Conservation (phyloP, 495 filamentous ascomycete species). For the Aspergillus homomorphus region DNA sequence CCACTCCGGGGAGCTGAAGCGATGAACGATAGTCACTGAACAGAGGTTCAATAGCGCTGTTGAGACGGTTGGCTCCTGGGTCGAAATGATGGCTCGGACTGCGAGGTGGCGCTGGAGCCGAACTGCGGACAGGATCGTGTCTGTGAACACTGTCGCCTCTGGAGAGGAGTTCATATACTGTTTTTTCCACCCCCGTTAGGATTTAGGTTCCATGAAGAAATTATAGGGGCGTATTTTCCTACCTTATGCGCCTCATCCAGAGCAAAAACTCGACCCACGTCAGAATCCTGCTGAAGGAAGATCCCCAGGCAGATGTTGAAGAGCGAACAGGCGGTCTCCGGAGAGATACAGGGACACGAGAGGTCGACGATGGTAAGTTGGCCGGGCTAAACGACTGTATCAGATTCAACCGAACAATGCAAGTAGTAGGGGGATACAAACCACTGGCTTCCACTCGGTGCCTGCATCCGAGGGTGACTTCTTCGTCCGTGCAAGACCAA, state of each 20-base stretch:
- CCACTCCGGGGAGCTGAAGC: slow-evolving; percentile 72
- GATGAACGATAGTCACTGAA: slow-evolving; percentile 70
- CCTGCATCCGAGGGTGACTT: too few relatives aligned
- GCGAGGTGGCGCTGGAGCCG: slow-evolving; percentile 69
- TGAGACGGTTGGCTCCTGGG: slow-evolving; percentile 77
- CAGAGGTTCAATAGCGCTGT: slow-evolving; percentile 66
- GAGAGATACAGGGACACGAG: slow-evolving; percentile 66
- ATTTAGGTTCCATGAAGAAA: not conserved
- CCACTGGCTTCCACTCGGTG: slow-evolving; percentile 12
- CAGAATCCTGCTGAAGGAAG: slow-evolving; percentile 59
- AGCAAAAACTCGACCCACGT: too few relatives aligned
- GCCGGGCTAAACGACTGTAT: too few relatives aligned
- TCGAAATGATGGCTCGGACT: slow-evolving; percentile 65
- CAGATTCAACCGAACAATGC: too few relatives aligned
- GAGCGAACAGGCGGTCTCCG: slow-evolving; percentile 61
- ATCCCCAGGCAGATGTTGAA: slow-evolving; percentile 66
- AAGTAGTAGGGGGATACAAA: too few relatives aligned
- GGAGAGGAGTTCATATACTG: slow-evolving; percentile 49
- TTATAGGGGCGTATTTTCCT: not conserved
- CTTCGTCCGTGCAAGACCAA: too few relatives aligned
- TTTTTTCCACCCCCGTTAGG: not conserved
- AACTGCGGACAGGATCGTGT: slow-evolving; percentile 61
- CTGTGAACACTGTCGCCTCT: slow-evolving; percentile 53
- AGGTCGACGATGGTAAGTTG: slow-evolving; percentile 70
- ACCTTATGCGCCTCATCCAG: slow-evolving; percentile 61